phyloP scores from a whole-genome alignment of 2,329 filamentous ascomycete genomes.

The Simplicillium aogashimaense region DNA sequence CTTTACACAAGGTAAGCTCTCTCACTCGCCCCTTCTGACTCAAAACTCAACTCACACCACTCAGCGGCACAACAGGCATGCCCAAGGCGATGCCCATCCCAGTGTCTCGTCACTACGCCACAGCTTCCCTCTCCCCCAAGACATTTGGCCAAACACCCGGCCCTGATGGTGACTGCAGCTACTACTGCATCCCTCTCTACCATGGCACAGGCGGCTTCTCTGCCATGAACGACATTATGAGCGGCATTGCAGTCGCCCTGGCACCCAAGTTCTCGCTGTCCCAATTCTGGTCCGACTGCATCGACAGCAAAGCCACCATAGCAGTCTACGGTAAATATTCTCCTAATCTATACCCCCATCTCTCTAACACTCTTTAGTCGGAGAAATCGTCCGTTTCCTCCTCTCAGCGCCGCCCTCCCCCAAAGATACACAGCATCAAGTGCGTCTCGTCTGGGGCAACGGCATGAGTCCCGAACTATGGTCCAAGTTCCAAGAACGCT shows the following conservation, averaged over 20 bases:
- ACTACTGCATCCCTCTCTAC: conserved; percentile 68
- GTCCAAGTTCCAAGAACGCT: conserved; percentile 53
- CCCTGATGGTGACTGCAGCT: conserved; percentile 42
- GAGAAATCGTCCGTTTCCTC: conserved; percentile 67
- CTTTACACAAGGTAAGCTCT: conserved; percentile 48
- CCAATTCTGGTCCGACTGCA: conserved; percentile 63
- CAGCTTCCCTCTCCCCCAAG: conserved; percentile 9
- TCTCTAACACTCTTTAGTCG: conserved; percentile 33
- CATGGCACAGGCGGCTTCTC: conserved; percentile 63
- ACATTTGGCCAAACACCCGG: conserved; percentile 12
- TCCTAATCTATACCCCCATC: neutral
- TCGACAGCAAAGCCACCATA: conserved; percentile 55
- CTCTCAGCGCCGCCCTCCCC: conserved; percentile 56
- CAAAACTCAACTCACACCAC: neutral
- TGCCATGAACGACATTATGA: conserved; percentile 42
- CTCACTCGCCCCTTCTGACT: neutral
- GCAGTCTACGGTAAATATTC: conserved; percentile 51
- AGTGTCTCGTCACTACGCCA: conserved; percentile 27
- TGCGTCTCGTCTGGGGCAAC: conserved; percentile 55
- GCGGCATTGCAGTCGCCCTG: conserved; percentile 47
- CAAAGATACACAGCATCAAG: conserved; percentile 47
- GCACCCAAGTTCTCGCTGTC: conserved; percentile 59
- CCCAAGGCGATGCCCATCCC: conserved; percentile 56
- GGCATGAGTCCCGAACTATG: conserved; percentile 61
- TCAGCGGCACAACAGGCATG: conserved; percentile 61